Percentiles rank a stretch among this genome's conserved stretches.
Conservation (phyloP, 441 rosid species). For the Populus hybrid region DNA sequence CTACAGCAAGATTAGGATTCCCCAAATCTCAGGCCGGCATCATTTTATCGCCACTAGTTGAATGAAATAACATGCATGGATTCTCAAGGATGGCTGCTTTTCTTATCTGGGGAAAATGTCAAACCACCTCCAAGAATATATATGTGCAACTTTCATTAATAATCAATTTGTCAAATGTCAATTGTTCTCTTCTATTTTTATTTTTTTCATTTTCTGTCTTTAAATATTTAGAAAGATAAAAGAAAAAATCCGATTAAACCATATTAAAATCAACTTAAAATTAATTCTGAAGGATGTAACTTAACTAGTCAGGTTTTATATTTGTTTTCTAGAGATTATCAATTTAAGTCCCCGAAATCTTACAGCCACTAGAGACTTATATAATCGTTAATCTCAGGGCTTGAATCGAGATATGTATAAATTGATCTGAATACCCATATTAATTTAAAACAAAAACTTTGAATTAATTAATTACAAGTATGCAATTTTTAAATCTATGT, state of each 20-base stretch:
- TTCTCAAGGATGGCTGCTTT: neutral
- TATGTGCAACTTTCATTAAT: no score
- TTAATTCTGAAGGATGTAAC: fast-evolving
- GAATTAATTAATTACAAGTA: no score
- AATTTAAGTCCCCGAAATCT: fast-evolving
- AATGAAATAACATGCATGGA: no score
- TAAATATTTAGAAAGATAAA: no score
- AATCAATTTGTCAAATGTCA: neutral
- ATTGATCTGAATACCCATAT: fast-evolving
- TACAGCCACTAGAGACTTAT: fast-evolving
- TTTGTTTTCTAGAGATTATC: fast-evolving
- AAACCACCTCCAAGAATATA: neutral
- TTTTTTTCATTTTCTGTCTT: no score
- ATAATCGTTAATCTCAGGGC: fast-evolving
- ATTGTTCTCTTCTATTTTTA: no score
- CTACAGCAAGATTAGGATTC: neutral
- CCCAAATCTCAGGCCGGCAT: neutral
- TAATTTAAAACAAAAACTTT: no score
- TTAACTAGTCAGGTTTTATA: fast-evolving
- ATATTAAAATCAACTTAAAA: no score
- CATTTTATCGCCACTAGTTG: neutral
- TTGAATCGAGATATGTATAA: no score
- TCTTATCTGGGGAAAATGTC: neutral
- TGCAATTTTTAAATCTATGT: no score
- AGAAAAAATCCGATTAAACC: no score